Base-by-base conservation (phyloP, 108 stramenopile species). In the Conticribra weissflogii region DNA sequence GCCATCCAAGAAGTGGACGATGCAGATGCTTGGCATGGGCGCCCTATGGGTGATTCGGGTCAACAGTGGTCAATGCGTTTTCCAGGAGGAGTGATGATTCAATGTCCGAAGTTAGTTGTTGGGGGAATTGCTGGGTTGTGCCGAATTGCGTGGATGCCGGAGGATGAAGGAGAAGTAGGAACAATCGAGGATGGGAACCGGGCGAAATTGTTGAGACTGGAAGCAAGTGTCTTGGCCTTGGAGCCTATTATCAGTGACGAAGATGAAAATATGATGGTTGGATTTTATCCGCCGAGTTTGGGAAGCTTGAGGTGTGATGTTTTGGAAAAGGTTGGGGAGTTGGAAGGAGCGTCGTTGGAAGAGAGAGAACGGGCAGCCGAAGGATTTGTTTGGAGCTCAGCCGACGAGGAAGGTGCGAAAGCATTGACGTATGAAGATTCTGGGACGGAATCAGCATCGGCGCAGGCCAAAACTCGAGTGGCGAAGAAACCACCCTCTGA, bases 21-120 rank as follows among this genome's bases (percentile, higher is more conserved):
- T 32, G 77, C 68, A 2, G 92, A 94, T 86, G 62, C 89, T 7
- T 94, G 89, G 89, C 92, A 94, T 62, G 92, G 92, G 30, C 78
- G 84, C 15, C 74, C 72, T 12, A 44, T 22, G 59, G 85, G 85
- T 30, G 85, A 86, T 74, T 29, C 59, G 17, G 44, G 59, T 4
- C 31, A 77, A 66, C 70, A 72, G 12, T 94, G 92, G 92, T 87
- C 87, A 47, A 66, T 90, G 52, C 72, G 88, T 30, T 64, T 93
- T 29, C 87, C 87, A 0, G 92, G 88, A 5, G 82, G 88, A 17
- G 78, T 90, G 46, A 76, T 88, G 32, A 70, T 93, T 2, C 92
- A 93, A 66, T 81, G 82, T 59, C 89, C 92, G 28, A 69, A 86
- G 41, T 78, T 93, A 34, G 67, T 93, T 28, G 79, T 77, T 12